Percentiles rank a stretch among this genome's conserved stretches.
These are phyloP conservation scores for Lathyrus aphaca DNA, from an alignment of 306 rosid species.

Conservation along the genomic window DNA sequence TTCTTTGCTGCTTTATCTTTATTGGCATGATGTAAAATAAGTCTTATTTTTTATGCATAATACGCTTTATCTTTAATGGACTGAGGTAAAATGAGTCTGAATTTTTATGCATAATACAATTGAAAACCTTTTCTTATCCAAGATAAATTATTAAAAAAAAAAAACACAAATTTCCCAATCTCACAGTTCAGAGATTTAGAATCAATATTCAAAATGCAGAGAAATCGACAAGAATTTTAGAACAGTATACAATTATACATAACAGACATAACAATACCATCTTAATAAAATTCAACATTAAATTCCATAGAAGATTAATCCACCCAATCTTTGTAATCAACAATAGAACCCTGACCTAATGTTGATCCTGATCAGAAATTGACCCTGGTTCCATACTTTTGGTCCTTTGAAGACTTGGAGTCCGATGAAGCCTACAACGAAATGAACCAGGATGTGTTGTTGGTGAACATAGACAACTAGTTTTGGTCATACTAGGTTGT, in stretches of 20 bases:
- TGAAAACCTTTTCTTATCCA: too few relatives aligned
- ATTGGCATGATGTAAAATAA: too few relatives aligned
- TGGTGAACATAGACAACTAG: conserved; percentile 71
- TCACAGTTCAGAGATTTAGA: too few relatives aligned
- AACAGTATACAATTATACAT: not conserved
- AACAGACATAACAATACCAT: not conserved
- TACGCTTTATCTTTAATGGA: too few relatives aligned
- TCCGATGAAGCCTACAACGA: conserved; percentile 75
- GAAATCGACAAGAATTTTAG: too few relatives aligned
- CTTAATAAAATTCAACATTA: not conserved
- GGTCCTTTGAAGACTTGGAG: conserved; percentile 56
- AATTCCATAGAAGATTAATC: conserved; percentile 27
- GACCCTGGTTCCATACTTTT: conserved; percentile 52
- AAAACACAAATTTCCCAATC: too few relatives aligned
- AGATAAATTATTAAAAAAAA: too few relatives aligned
- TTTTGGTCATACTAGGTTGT: conserved; percentile 54
- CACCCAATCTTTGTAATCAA: conserved; percentile 30
- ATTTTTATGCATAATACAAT: too few relatives aligned
- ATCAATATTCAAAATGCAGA: too few relatives aligned
- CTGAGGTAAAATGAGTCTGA: too few relatives aligned
- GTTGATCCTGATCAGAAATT: conserved; percentile 8
- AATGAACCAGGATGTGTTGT: conserved; percentile 80
- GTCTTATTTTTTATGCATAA: too few relatives aligned
- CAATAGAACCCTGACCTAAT: not conserved
- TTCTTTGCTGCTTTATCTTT: too few relatives aligned